Percentiles rank a stretch among this genome's conserved stretches.
Evolutionary conservation across 2,329 filamentous ascomycete genomes (phyloP).

Genomic region (Delphinella strobiligena): DNA sequence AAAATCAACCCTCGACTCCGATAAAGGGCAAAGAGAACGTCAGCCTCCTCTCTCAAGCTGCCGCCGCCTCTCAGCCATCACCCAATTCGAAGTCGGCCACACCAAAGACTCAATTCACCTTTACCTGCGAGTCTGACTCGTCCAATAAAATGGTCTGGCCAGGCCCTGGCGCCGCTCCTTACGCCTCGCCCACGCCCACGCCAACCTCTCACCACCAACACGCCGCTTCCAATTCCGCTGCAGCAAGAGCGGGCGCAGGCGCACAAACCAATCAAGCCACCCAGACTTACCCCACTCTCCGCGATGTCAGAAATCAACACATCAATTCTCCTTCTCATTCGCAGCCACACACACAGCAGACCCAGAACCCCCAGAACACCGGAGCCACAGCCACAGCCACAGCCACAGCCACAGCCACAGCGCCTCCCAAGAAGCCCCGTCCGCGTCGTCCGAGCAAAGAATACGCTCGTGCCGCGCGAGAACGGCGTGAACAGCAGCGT

Average conservation of each 20-base stretch:
- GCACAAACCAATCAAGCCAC: constrained; percentile 13
- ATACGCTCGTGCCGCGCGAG: constrained; percentile 61
- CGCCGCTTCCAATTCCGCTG: background rate
- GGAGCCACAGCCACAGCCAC: constrained; percentile 21
- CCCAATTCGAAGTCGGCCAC: constrained; percentile 45
- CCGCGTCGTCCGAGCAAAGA: constrained; percentile 51
- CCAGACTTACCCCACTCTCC: constrained; percentile 17
- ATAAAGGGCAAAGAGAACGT: constrained; percentile 62
- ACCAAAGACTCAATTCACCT: constrained; percentile 83
- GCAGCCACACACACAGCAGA: constrained; percentile 5
- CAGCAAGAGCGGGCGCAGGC: background rate
- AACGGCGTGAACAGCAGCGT: constrained; percentile 65
- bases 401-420: constrained; percentile 25
- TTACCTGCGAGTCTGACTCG: constrained; percentile 85
- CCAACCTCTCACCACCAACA: background rate
- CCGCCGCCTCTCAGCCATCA: constrained; percentile 29
- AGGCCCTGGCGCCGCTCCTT: constrained; percentile 34
- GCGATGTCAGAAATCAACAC: constrained; percentile 7
- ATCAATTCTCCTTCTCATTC: too few species aligned
- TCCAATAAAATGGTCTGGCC: constrained; percentile 69
- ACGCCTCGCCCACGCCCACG: constrained; percentile 1
- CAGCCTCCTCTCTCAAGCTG: constrained; percentile 65
- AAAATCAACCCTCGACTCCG: constrained; percentile 46
- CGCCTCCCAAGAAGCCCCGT: constrained; percentile 45
- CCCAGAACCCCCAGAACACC: constrained; percentile 13